A percentile compares a stretch with the other conserved stretches of the same genome.
These are phyloP conservation scores for Stylosanthes scabra DNA, from an alignment of 331 rosid genomes.

Conservation along the genomic window DNA sequence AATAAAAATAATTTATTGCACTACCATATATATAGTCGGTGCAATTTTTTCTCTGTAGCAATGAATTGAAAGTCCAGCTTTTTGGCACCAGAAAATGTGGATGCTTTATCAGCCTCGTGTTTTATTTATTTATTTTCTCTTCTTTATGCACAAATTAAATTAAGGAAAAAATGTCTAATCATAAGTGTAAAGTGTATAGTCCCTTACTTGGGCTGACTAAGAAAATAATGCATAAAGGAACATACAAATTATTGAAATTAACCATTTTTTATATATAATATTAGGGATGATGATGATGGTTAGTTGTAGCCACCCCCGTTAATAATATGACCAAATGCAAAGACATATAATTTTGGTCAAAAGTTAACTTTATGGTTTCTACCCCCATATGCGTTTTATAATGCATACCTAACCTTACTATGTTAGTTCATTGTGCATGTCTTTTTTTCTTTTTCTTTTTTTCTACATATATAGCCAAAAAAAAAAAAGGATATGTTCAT, in stretches of 20 bases:
- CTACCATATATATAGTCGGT: neutral
- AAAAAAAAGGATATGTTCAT: neutral
- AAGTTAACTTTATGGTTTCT: neutral
- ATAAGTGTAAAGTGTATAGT: constrained; percentile 12
- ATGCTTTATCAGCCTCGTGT: neutral
- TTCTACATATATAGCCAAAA: neutral
- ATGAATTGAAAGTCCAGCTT: constrained; percentile 36
- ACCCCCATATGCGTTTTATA: constrained; percentile 7
- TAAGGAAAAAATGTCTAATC: neutral
- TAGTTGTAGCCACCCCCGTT: constrained; percentile 1
- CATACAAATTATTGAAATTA: neutral
- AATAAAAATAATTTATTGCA: neutral
- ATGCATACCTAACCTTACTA: constrained; percentile 39
- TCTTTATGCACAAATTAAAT: neutral
- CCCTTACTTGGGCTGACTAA: neutral
- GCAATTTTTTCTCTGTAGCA: constrained; percentile 1
- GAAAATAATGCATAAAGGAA: constrained; percentile 3
- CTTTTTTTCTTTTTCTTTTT: neutral
- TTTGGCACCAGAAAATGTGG: constrained; percentile 25
- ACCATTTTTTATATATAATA: no score
- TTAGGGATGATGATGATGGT: neutral
- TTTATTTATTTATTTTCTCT: neutral
- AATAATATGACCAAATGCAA: neutral
- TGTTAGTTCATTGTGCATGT: constrained; percentile 1
- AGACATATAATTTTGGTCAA: constrained; percentile 33